A percentile compares a stretch with the other conserved stretches of the same genome.
Conservation (phyloP, 2,329 filamentous ascomycete genomes). For the Sarocladium oryzae region DNA sequence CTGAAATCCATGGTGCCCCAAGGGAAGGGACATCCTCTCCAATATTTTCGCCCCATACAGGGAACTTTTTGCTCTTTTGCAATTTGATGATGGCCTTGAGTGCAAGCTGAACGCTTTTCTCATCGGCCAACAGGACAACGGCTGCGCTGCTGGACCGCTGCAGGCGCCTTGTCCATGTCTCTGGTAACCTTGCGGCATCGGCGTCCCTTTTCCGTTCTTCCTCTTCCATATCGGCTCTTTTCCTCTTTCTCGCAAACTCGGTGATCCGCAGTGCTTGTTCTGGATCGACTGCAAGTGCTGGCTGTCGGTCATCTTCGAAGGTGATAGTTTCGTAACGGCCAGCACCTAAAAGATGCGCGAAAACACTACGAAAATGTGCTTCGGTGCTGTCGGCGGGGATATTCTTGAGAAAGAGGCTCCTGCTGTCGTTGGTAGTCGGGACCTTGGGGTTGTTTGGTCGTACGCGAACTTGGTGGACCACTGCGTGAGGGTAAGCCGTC, state of each 20-base stretch:
- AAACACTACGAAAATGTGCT: slow-evolving; percentile 67
- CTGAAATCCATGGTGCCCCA: slow-evolving; percentile 51
- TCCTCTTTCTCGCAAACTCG: slow-evolving; percentile 33
- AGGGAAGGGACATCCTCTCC: slow-evolving; percentile 49
- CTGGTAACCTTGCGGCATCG: slow-evolving; percentile 56
- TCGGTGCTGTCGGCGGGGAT: slow-evolving; percentile 79
- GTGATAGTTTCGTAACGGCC: slow-evolving; percentile 71
- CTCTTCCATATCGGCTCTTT: slow-evolving; percentile 44
- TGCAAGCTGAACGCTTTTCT: slow-evolving; percentile 66
- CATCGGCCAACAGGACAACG: slow-evolving; percentile 77
- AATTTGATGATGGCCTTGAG: slow-evolving; percentile 67
- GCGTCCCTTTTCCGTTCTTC: slow-evolving; percentile 51
- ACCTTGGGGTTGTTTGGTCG: slow-evolving; percentile 76
- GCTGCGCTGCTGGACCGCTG: slow-evolving; percentile 72
- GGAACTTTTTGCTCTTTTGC: slow-evolving; percentile 51
- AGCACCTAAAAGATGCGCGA: slow-evolving; percentile 66
- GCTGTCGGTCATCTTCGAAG: slow-evolving; percentile 60
- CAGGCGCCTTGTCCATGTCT: slow-evolving; percentile 65
- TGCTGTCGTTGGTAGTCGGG: slow-evolving; percentile 63
- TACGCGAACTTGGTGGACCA: slow-evolving; percentile 80
- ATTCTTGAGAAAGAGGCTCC: slow-evolving; percentile 88
- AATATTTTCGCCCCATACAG: slow-evolving; percentile 63
- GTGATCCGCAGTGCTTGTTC: slow-evolving; percentile 37
- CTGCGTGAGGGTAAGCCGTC: slow-evolving; percentile 54
- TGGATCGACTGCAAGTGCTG: slow-evolving; percentile 35